Evolutionary conservation across 805 yeast species (phyloP).

Genomic region (Candida ponderosae): DNA sequence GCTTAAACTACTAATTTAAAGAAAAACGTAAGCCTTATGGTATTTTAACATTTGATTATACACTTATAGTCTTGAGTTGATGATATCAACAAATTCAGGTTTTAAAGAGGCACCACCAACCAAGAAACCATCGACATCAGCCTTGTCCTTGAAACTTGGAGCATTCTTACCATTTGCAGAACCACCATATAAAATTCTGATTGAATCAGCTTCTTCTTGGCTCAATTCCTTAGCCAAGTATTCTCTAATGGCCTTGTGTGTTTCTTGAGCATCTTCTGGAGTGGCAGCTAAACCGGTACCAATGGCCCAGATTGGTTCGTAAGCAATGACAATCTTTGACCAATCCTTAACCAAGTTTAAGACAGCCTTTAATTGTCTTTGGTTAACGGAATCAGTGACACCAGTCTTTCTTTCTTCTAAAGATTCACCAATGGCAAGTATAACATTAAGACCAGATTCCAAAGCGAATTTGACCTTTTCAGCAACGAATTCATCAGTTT

Average conservation of each 20-base stretch:
- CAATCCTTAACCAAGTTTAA: conserved; percentile 78
- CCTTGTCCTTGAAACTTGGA: conserved; percentile 80
- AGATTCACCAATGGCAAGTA: conserved; percentile 97
- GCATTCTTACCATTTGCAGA: conserved; percentile 96
- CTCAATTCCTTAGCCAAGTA: conserved; percentile 76
- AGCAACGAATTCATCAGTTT: conserved; percentile 85
- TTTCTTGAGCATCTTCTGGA: conserved; percentile 94
- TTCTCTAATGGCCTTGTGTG: conserved; percentile 83
- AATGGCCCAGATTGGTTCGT: conserved; percentile 99
- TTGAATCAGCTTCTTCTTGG: conserved; percentile 62
- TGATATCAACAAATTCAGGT: conserved; percentile 94
- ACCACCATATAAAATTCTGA: conserved; percentile 97
- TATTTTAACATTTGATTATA: background rate
- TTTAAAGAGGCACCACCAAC: conserved; percentile 99
- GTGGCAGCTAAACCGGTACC: conserved; percentile 99
- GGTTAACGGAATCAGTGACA: conserved; percentile 76
- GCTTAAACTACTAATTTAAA: too few species aligned
- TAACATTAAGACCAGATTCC: conserved; percentile 83
- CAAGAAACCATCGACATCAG: conserved; percentile 95
- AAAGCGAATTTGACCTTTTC: conserved; percentile 91
- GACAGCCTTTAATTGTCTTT: conserved; percentile 87
- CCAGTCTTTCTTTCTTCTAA: conserved; percentile 90
- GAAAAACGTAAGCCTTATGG: too few species aligned
- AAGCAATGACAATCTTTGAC: conserved; percentile 89
- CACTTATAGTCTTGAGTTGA: conserved; percentile 76